Evolutionary conservation across 129 eudicot genomes (phyloP).

Genomic region (Artemisia annua): DNA sequence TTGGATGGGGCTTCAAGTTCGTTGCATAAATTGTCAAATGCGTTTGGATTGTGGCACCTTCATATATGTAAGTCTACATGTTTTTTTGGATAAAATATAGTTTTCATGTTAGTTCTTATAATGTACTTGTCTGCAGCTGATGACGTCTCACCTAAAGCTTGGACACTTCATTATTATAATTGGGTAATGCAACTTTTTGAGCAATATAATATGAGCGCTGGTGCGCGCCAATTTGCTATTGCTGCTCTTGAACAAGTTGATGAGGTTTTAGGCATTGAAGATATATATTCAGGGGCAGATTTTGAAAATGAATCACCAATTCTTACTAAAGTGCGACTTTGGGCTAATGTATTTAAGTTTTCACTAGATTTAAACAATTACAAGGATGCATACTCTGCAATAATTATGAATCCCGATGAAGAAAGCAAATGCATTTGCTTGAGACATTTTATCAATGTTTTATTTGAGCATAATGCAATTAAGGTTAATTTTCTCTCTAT

Average conservation of each 20-base stretch:
- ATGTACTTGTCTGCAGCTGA: slow-evolving; percentile 46
- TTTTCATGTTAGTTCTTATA: slow-evolving; percentile 19
- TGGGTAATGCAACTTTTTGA: slow-evolving; percentile 98
- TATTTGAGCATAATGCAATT: too few relatives aligned
- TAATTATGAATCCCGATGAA: slow-evolving; percentile 94
- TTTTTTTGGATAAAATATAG: not conserved
- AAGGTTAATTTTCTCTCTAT: too few relatives aligned
- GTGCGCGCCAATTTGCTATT: slow-evolving; percentile 87
- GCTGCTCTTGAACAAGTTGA: slow-evolving; percentile 99
- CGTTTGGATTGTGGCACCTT: slow-evolving; percentile 63
- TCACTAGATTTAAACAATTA: slow-evolving; percentile 67
- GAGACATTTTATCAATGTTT: slow-evolving; percentile 76
- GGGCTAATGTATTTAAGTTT: slow-evolving; percentile 96
- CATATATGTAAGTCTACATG: slow-evolving; percentile 48
- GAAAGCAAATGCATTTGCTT: slow-evolving; percentile 88
- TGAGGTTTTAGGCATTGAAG: slow-evolving; percentile 54
- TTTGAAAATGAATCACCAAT: slow-evolving; percentile 56
- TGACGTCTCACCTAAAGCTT: slow-evolving; percentile 55
- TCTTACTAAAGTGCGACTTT: slow-evolving; percentile 77
- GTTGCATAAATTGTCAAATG: slow-evolving; percentile 66
- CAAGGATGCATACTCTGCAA: slow-evolving; percentile 91
- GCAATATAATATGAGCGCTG: slow-evolving; percentile 77
- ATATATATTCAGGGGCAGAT: slow-evolving; percentile 32
- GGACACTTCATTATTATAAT: slow-evolving; percentile 94
- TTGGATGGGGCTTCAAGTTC: slow-evolving; percentile 65